Base-by-base conservation (phyloP, 306 rosid species). In the Oxytropis ochrocephala region DNA sequence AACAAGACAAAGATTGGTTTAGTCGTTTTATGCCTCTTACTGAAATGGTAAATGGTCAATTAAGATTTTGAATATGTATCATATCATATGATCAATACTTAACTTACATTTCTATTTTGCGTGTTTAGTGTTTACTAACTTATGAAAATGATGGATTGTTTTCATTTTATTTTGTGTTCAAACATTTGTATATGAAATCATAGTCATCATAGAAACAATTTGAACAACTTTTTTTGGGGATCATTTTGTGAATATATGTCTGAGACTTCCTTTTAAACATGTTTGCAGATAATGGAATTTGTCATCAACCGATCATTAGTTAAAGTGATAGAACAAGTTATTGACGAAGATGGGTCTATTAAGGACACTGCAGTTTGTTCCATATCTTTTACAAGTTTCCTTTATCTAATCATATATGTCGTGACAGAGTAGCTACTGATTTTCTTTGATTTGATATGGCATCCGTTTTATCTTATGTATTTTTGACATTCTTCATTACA, bases 331-430 rank as follows among this genome's bases (percentile, higher is more conserved):
- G 87, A 82, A 36, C 89, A 85, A 82, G 85, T 87, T 57, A 75
- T 90, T 30, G 97, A 90, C 53, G 97, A 87, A 62, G 90, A 94
- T 80, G 97, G 97, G 74, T 76, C 78, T 59, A 81, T 94, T 43
- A 90, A 88, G 85, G 97, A 94, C 83, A 88, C 97, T 52, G 97
- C 96, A 87, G 98, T 94, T 79, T 74, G 98, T 87, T 74, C 75
- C 52, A 48, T 46, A 27, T 76, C 81, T 60, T 21, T 0, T 50
- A 14, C 51, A 16, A 44, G 59, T 78, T 77, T 44, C 73, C 46
- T 60, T 61, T 43, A 53, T 42, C 38, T 29, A 57, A 17, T 4
- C 29, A 13, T 60, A 11, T 58, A 65, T 54, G 41, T 47, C 42
- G 6, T 47, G 59, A 7, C 16, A 59, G 48, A 48, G 44, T 41